phyloP scores from a whole-genome alignment of 345 rosid genomes.

The Rhodamnia argentea region DNA sequence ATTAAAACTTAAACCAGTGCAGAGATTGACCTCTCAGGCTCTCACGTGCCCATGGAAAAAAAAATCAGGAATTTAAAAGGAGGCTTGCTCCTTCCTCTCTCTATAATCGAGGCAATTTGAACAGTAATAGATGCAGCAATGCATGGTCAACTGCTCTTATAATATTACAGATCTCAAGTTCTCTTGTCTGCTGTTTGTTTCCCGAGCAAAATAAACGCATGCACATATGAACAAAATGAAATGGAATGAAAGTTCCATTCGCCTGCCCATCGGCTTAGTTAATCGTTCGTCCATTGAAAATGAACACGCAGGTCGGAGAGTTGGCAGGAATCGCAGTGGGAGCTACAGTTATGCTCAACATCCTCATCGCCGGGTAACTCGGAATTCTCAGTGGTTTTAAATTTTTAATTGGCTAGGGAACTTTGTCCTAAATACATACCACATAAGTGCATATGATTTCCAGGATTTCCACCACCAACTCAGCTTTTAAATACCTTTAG shows the following conservation, averaged over 20 bases:
- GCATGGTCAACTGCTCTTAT: neutral
- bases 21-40: neutral
- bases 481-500: neutral
- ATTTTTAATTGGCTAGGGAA: neutral
- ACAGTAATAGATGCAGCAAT: neutral
- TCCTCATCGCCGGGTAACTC: conserved; percentile 73
- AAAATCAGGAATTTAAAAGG: neutral
- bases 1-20: neutral
- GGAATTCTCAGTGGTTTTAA: neutral
- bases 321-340: conserved; percentile 91
- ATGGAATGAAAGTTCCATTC: neutral
- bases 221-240: neutral
- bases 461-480: neutral
- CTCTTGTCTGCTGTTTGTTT: neutral
- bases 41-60: neutral
- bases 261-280: neutral
- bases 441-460: neutral
- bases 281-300: neutral
- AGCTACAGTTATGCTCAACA: conserved; percentile 88
- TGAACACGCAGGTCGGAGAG: conserved; percentile 55
- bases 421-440: neutral
- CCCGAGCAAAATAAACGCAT: neutral
- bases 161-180: neutral
- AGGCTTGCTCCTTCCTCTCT: neutral
- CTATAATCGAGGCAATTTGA: neutral